Base-by-base conservation (phyloP, 805 yeast species). In the Candida bentonensis region DNA sequence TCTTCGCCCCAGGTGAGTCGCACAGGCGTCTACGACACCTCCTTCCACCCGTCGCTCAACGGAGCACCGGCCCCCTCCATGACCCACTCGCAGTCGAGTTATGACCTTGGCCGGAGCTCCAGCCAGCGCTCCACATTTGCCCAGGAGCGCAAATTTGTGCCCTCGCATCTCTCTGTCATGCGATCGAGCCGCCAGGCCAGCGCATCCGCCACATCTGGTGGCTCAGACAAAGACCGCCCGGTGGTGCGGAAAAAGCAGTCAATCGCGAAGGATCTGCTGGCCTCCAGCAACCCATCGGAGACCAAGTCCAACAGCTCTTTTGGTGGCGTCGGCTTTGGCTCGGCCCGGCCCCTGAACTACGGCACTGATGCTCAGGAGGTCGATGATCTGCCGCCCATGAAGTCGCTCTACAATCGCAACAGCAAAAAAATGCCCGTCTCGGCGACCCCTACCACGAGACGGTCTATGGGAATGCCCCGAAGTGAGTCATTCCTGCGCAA, bases 371-470 rank as follows among this genome's bases (percentile, higher is more conserved):
- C 17, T 15, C 7, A 30, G 7, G 36, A 30, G n/a, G 36, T 30
- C 20, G 36, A 30, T 17, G 36, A 30, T 17, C 17, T 30, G 36
- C 36, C 36, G 17, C 36, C 36, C 36, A 30, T 30, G 36, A 30
- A n/a, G 17, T 11, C 36, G 7, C 11, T 30, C 17, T 30, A 30
- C 36, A 30, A 30, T 15, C 17, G 17, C 5, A 11, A 30, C 36
- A 30, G 36, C 36, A 30, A 30, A 17, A 30, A 30, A n/a, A n/a
- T n/a, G n/a, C 36, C 36, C 13, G 11, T n/a, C 5, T 9, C 17
- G 5, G 17, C 17, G 5, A 30, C 36, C 5, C 11, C 36, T 5
- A 30, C 17, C 13, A n/a, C n/a, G n/a, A n/a, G n/a, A n/a, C n/a
- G n/a, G n/a, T 4, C 5, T 30, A 17, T 9, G n/a, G 36, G 36